Conservation (phyloP, 768 basidiomycete genomes). For the Suillus spraguei region DNA sequence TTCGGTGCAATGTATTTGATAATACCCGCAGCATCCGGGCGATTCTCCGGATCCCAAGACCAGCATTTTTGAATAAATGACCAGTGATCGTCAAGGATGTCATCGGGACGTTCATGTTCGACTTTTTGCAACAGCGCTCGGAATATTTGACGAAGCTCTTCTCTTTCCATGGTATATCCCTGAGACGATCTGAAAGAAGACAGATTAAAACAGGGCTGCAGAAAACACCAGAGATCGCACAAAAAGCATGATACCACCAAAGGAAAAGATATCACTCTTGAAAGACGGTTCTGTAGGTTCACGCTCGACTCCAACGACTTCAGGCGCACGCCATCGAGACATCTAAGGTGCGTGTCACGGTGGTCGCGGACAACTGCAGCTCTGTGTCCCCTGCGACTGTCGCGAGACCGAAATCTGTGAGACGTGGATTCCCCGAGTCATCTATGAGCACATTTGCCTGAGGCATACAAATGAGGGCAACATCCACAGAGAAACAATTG, state of each 20-base stretch:
- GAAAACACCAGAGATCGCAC: neutral
- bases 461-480: neutral
- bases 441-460: constrained; percentile 25
- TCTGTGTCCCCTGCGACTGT: constrained; percentile 34
- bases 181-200: neutral
- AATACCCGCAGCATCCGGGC: neutral
- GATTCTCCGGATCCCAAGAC: neutral
- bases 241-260: constrained; percentile 28
- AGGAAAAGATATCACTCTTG: constrained; percentile 43
- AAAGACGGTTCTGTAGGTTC: constrained; percentile 17
- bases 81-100: neutral
- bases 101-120: neutral
- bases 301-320: constrained; percentile 24
- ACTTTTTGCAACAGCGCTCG: neutral
- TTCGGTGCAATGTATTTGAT: no score
- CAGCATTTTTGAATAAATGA: neutral
- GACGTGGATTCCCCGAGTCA: constrained; percentile 30
- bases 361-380: neutral
- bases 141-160: neutral
- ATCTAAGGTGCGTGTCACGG: neutral
- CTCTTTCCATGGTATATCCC: neutral
- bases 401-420: constrained; percentile 50
- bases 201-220: neutral
- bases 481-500: neutral
- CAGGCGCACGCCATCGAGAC: constrained; percentile 43